Conservation (phyloP, 139 green algal species). For the Coelastrella sp. region DNA sequence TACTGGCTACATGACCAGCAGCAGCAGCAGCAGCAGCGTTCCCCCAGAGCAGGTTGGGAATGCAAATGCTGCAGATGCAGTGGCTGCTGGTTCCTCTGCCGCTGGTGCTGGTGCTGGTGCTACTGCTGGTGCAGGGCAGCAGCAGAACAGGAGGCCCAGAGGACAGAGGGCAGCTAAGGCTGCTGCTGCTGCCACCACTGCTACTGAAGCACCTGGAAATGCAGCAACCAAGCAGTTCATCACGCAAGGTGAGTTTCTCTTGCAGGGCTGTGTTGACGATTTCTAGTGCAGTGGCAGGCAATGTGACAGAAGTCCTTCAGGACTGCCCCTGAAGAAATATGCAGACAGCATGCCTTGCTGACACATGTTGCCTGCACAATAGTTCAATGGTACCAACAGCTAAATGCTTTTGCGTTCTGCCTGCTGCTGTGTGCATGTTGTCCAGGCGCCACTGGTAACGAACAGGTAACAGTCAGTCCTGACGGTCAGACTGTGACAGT, state of each 20-base stretch:
- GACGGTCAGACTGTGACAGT: constrained; percentile 7
- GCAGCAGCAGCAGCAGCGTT: neutral
- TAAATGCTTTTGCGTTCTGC: neutral
- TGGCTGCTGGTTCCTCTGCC: neutral
- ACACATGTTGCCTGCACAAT: no score
- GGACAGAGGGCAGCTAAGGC: neutral
- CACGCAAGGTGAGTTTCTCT: neutral
- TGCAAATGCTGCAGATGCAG: neutral
- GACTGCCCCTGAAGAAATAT: neutral
- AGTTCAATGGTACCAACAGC: neutral
- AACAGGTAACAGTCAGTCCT: constrained; percentile 7
- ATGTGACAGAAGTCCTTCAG: neutral
- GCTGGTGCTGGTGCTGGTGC: neutral
- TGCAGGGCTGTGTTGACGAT: neutral
- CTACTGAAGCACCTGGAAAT: neutral
- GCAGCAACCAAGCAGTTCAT: neutral
- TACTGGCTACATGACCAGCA: neutral
- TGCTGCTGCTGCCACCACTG: neutral
- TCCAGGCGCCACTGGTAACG: neutral
- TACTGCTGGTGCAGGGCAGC: neutral
- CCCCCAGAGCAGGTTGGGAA: neutral
- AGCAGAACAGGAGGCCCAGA: neutral
- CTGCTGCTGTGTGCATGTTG: neutral
- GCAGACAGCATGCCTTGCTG: no score
- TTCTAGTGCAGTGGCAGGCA: neutral